A percentile compares a stretch with the other conserved stretches of the same genome.
phyloP scores from a whole-genome alignment of 805 yeast genomes.

The Ogataea pignaliae region DNA sequence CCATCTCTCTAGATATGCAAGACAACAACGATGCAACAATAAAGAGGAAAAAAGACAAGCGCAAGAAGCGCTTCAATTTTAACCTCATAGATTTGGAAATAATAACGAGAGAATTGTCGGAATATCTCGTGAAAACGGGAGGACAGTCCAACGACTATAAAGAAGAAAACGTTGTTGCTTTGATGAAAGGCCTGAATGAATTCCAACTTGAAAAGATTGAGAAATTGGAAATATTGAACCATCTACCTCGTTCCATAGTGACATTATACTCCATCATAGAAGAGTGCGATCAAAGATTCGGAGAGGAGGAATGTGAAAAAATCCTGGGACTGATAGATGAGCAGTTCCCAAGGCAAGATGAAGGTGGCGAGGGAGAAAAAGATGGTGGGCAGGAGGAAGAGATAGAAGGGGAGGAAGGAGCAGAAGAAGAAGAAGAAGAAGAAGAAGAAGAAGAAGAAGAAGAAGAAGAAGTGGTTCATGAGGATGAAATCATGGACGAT shows the following conservation, averaged over 20 bases:
- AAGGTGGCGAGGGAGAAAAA: conserved; percentile 22
- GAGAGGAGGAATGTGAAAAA: conserved; percentile 57
- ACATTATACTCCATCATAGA: conserved; percentile 77
- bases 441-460: conserved; percentile 14
- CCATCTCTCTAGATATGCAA: conserved; percentile 17
- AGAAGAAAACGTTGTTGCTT: conserved; percentile 7
- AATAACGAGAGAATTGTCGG: conserved; percentile 42
- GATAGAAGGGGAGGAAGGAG: conserved; percentile 18
- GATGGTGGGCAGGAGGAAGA: conserved; percentile 16
- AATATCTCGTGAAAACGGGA: conserved; percentile 35
- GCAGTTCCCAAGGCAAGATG: conserved; percentile 43
- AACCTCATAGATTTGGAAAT: conserved; percentile 44
- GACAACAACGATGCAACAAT: conserved; percentile 10
- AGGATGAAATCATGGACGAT: conserved; percentile 20
- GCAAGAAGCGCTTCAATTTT: conserved; percentile 23
- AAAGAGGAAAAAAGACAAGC: conserved; percentile 24
- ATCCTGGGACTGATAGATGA: conserved; percentile 54
- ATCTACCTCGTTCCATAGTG: conserved; percentile 76
- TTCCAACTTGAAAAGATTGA: conserved; percentile 75
- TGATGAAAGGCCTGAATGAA: conserved; percentile 6
- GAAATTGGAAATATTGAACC: conserved; percentile 75
- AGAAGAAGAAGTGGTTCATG: conserved; percentile 21
- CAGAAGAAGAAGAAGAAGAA: conserved; percentile 6
- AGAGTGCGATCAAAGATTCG: conserved; percentile 85
- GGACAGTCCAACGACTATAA: conserved; percentile 39